Evolutionary conservation across 768 basidiomycete genomes (phyloP).

Genomic region (Pisolithus orientalis): DNA sequence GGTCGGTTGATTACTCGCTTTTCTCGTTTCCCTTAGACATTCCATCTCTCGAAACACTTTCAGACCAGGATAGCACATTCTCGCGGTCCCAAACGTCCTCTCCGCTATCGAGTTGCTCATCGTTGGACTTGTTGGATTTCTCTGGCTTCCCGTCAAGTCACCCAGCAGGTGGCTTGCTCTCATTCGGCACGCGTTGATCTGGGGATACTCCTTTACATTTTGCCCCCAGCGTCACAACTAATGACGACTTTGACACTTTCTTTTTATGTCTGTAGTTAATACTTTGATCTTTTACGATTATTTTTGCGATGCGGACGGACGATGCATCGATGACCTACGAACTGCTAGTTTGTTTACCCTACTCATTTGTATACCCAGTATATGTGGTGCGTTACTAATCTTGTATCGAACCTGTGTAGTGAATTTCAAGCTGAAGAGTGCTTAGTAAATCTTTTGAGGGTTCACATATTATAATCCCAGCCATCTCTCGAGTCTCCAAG

Average conservation of each 20-base stretch:
- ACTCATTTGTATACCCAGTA: neutral
- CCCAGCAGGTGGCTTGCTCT: slow-evolving; percentile 8
- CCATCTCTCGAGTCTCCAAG: neutral
- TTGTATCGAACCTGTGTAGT: neutral
- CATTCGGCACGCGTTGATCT: slow-evolving; percentile 14
- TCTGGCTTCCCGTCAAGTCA: slow-evolving; percentile 4
- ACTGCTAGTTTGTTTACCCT: neutral
- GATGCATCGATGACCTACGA: neutral
- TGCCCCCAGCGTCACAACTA: neutral
- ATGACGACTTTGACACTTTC: too few relatives aligned
- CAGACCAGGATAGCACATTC: slow-evolving; percentile 10
- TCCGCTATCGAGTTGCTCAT: slow-evolving; percentile 19
- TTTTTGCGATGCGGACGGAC: too few relatives aligned
- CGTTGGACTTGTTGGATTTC: slow-evolving; percentile 8
- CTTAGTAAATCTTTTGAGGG: too few relatives aligned
- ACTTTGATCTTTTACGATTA: too few relatives aligned
- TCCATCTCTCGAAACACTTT: slow-evolving; percentile 10
- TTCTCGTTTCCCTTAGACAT: slow-evolving; percentile 6
- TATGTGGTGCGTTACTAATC: neutral
- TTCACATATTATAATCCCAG: neutral
- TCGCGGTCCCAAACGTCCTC: slow-evolving; percentile 17
- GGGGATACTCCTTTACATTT: neutral
- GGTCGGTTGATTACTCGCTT: slow-evolving; percentile 2
- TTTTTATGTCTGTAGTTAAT: too few relatives aligned
- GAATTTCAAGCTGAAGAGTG: slow-evolving; percentile 6